Conservation (phyloP, 768 basidiomycete species). For the Boletus subparvulus region DNA sequence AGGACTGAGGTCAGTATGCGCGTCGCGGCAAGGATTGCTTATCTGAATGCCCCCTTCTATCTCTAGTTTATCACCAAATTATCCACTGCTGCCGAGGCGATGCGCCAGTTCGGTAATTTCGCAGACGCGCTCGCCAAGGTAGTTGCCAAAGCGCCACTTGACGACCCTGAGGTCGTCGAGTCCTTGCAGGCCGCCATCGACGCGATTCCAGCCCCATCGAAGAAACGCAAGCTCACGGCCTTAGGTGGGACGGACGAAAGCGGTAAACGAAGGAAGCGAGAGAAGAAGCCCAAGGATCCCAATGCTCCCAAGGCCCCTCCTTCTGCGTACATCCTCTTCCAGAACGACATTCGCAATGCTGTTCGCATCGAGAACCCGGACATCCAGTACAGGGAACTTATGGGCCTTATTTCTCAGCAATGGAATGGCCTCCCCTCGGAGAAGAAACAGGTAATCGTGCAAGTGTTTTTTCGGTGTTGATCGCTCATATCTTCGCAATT, state of each 20-base stretch:
- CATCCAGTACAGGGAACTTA: constrained; percentile 68
- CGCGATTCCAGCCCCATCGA: constrained; percentile 34
- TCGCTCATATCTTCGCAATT: neutral
- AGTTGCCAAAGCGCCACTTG: constrained; percentile 40
- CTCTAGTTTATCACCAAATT: constrained; percentile 57
- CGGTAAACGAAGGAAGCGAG: constrained; percentile 35
- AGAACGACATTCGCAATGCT: constrained; percentile 81
- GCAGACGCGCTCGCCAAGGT: constrained; percentile 60
- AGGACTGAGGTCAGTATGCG: constrained; percentile 32
- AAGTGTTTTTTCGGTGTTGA: neutral
- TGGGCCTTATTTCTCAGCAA: constrained; percentile 65
- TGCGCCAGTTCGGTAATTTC: constrained; percentile 61
- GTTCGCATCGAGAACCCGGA: constrained; percentile 65
- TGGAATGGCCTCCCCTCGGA: constrained; percentile 71
- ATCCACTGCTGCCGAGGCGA: constrained; percentile 53
- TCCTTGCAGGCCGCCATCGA: constrained; percentile 30
- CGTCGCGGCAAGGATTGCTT: constrained; percentile 7
- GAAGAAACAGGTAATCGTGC: constrained; percentile 69
- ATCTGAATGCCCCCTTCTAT: constrained; percentile 24
- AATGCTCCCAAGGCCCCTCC: constrained; percentile 93
- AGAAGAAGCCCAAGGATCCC: constrained; percentile 78
- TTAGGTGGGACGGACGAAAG: constrained; percentile 37
- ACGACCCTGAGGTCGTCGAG: constrained; percentile 31
- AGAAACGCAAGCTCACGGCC: constrained; percentile 51
- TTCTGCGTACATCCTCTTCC: constrained; percentile 91